Percentiles rank a stretch among this genome's conserved stretches.
These are phyloP conservation scores for Diplodia intermedia DNA, from an alignment of 2,329 filamentous ascomycete species.

Conservation along the genomic window DNA sequence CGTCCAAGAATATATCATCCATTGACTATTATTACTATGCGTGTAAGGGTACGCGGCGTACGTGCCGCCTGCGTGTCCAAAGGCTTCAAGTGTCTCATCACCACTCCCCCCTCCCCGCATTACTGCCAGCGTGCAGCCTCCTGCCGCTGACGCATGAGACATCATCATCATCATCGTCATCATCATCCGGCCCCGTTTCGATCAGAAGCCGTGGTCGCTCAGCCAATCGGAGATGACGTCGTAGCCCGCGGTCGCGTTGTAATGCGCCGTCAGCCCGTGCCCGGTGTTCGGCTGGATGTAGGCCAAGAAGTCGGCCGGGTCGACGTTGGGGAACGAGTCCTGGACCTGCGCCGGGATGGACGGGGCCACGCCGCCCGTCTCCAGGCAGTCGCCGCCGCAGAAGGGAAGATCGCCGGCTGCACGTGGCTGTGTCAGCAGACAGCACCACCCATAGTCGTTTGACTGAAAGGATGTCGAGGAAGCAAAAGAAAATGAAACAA, in stretches of 20 bases:
- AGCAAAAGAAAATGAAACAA: neutral
- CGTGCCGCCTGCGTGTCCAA: too few species aligned
- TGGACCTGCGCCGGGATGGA: constrained; percentile 56
- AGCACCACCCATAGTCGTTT: too few species aligned
- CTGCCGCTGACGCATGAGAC: too few species aligned
- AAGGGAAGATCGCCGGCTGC: constrained; percentile 57
- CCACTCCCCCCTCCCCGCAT: too few species aligned
- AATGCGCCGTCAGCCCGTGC: constrained; percentile 57
- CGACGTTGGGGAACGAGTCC: constrained; percentile 54
- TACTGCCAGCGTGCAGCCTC: too few species aligned
- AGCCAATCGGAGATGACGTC: constrained; percentile 48
- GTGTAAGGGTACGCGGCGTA: too few species aligned
- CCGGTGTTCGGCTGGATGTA: constrained; percentile 60
- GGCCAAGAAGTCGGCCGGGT: constrained; percentile 54
- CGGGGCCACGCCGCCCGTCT: constrained; percentile 49
- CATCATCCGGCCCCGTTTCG: neutral
- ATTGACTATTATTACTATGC: too few species aligned
- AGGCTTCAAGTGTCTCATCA: too few species aligned
- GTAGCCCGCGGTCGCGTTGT: constrained; percentile 52
- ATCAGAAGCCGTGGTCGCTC: neutral
- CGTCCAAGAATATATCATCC: neutral
- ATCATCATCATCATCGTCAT: too few species aligned
- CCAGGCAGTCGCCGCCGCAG: constrained; percentile 67
- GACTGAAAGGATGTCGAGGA: neutral
- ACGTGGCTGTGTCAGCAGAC: neutral